Evolutionary conservation across 2,329 filamentous ascomycete genomes (phyloP), one percentile per base, ranked within the genome.

Genomic region (Neofusicoccum umdonicola): DNA sequence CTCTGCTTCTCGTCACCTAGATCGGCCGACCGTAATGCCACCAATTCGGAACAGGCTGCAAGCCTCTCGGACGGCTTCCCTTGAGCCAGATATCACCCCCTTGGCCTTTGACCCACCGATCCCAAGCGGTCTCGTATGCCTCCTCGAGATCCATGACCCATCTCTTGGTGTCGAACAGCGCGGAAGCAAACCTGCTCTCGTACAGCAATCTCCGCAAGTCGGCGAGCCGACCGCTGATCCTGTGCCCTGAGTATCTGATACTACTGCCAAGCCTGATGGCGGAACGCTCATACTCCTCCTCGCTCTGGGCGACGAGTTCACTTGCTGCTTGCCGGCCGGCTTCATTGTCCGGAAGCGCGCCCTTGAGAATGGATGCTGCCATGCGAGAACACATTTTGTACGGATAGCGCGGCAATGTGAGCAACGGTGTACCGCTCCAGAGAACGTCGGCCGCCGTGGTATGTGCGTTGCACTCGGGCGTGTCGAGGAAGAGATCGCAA

Each of bases 311-410:
- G 64, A 97, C 92, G 35, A 99, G 83, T 65, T 97, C 92, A 17
- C 79, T 76, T 0, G 89, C 89, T 0, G 90, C 91, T 65, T 80
- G 81, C 6, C 81, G 79, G 3, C 94, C 93, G n/a, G 87, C 86
- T 1, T 82, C 78, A 0, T 82, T 84, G 69, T 88, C 89, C 0
- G 95, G 95, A 3, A 99, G 80, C 0, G 95, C 95, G 15, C 95
- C 95, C 68, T 88, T 91, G 35, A 99, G 83, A 64, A 99, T 98
- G 11, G 92, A 97, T 6, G 95, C 93, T 6, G 94, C 95, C 90
- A 99, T 99, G 62, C 95, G 90, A 48, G 92, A 96, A 78, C 95
- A 99, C 95, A 99, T 99, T 79, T 99, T 99, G 80, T 97, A 97
- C 58, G 90, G 87, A 76, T 98, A 97, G 41, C 95, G 87, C 11